Evolutionary conservation across 73 alveolate species (phyloP).

Genomic region (Breviolum minutum): DNA sequence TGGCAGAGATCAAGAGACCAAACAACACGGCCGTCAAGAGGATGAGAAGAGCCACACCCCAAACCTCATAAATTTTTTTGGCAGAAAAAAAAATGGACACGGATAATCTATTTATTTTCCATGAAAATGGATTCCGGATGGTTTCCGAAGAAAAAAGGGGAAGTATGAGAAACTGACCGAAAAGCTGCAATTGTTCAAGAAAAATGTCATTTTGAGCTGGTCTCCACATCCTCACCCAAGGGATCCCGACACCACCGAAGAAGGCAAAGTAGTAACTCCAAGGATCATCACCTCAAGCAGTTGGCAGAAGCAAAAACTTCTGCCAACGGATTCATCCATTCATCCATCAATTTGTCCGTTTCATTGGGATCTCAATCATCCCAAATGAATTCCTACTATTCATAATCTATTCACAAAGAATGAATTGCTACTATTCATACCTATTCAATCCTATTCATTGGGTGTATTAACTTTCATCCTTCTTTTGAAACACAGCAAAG

Average conservation of each 20-base stretch:
- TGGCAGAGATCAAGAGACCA: conserved; percentile 54
- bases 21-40: conserved; percentile 43
- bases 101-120: background rate
- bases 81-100: background rate
- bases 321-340: too few relatives aligned
- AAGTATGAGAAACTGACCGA: background rate
- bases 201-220: background rate
- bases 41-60: conserved; percentile 51
- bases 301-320: too few relatives aligned
- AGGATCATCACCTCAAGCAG: conserved; percentile 56
- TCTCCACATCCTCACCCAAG: background rate
- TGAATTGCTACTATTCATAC: too few relatives aligned
- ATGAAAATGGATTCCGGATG: background rate
- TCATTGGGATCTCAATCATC: too few relatives aligned
- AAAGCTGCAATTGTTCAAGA: background rate
- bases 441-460: background rate
- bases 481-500: background rate
- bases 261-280: conserved; percentile 91
- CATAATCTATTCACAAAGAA: too few relatives aligned
- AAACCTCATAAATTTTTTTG: conserved; percentile 13
- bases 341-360: too few relatives aligned
- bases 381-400: too few relatives aligned
- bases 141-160: background rate
- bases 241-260: conserved; percentile 49
- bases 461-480: background rate